Conservation (phyloP, 345 rosid species). For the Salix koriyanagi region DNA sequence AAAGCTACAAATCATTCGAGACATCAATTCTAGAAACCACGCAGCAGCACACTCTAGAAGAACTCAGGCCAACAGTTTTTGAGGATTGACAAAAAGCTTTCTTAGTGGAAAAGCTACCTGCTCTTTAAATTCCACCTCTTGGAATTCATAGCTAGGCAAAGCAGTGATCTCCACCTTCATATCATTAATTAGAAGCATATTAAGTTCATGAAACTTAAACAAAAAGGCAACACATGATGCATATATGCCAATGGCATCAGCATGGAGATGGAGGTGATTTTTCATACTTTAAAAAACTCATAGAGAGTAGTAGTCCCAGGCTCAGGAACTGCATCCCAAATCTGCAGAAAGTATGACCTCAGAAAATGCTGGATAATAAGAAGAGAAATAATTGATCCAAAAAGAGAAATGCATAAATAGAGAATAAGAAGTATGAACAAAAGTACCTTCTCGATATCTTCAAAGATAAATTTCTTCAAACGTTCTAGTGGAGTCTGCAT, state of each 20-base stretch:
- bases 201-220: not conserved
- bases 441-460: conserved; percentile 35
- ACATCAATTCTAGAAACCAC: no score
- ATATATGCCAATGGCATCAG: no score
- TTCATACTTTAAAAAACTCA: conserved; percentile 33
- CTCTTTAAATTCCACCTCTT: conserved; percentile 33
- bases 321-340: conserved; percentile 30
- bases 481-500: conserved; percentile 30
- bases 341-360: conserved; percentile 17
- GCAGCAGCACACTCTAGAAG: no score
- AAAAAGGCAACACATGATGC: no score
- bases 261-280: no score
- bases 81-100: not conserved
- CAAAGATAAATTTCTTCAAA: conserved; percentile 27
- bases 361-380: not conserved
- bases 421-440: not conserved
- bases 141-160: conserved; percentile 34
- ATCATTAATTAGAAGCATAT: not conserved
- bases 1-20: no score
- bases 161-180: conserved; percentile 35
- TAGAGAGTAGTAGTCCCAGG: conserved; percentile 25
- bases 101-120: conserved; percentile 21
- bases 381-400: not conserved
- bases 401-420: not conserved
- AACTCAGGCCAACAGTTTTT: not conserved